Evolutionary conservation across 2,329 filamentous ascomycete species (phyloP).

Genomic region (Fusarium kyushuense): DNA sequence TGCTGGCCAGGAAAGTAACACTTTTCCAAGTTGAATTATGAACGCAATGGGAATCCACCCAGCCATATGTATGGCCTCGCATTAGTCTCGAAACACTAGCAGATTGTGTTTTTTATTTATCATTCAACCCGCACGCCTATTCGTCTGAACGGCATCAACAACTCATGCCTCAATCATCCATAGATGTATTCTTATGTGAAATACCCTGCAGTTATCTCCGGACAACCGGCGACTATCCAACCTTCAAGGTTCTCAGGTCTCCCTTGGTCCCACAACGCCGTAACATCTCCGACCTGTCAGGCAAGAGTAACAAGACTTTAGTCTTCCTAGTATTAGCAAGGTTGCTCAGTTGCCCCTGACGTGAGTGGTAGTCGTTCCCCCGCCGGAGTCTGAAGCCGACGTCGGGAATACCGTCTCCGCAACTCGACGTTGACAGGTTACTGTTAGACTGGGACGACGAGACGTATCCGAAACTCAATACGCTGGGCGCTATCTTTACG

Average conservation of each 20-base stretch:
- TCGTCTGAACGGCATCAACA: not conserved
- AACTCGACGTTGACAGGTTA: slow-evolving; percentile 5
- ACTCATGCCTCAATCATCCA: not conserved
- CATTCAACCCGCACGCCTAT: not conserved
- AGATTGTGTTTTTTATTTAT: not conserved
- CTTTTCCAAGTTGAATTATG: too few relatives aligned
- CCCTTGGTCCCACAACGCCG: slow-evolving; percentile 32
- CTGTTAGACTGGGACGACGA: not conserved
- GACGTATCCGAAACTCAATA: not conserved
- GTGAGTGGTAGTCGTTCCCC: slow-evolving; percentile 4
- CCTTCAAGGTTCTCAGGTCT: slow-evolving; percentile 35
- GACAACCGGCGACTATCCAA: slow-evolving; percentile 6
- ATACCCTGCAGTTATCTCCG: slow-evolving; percentile 9
- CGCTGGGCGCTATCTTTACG: not conserved
- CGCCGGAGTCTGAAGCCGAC: slow-evolving; percentile 25
- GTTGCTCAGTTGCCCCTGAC: slow-evolving; percentile 17
- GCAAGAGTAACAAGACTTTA: not conserved
- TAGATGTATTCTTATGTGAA: too few relatives aligned
- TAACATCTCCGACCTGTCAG: slow-evolving; percentile 33
- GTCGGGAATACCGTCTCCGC: slow-evolving; percentile 15
- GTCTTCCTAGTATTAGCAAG: not conserved
- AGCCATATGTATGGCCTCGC: not conserved
- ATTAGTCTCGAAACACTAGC: not conserved
- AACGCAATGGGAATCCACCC: not conserved
- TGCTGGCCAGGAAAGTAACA: not conserved